phyloP scores from a whole-genome alignment of 495 filamentous ascomycete genomes.

The Tuber microsphaerosporum region DNA sequence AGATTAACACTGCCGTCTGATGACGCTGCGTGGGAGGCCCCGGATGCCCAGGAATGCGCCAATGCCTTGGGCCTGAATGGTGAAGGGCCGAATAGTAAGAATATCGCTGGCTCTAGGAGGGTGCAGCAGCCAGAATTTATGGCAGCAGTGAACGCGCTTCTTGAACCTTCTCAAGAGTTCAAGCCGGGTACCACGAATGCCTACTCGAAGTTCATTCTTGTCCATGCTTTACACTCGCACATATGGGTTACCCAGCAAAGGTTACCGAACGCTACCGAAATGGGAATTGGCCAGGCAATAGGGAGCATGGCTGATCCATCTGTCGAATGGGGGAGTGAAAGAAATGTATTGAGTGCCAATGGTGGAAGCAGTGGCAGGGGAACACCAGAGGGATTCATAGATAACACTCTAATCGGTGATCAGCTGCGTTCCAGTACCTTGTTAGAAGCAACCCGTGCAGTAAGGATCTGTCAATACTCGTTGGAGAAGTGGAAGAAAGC shows the following conservation, averaged over 20 bases:
- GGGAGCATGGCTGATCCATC: constrained; percentile 24
- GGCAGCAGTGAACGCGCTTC: constrained; percentile 50
- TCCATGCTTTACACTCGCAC: constrained; percentile 56
- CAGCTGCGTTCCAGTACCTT: constrained; percentile 25
- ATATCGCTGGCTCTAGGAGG: constrained; percentile 54
- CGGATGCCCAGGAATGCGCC: constrained; percentile 51
- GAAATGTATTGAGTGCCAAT: constrained; percentile 39
- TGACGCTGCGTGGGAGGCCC: constrained; percentile 61
- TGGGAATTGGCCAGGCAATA: constrained; percentile 19
- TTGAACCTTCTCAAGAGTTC: constrained; percentile 50
- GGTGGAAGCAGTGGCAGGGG: constrained; percentile 46
- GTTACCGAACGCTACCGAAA: constrained; percentile 30
- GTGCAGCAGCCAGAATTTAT: constrained; percentile 55
- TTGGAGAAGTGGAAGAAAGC: constrained; percentile 59
- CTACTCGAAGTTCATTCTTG: constrained; percentile 62
- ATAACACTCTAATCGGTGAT: constrained; percentile 11
- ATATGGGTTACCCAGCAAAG: constrained; percentile 45
- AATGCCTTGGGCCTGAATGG: constrained; percentile 55
- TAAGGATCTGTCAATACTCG: constrained; percentile 44
- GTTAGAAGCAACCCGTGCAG: constrained; percentile 34
- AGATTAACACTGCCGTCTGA: constrained; percentile 57
- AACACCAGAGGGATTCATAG: constrained; percentile 48
- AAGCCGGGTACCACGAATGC: constrained; percentile 55
- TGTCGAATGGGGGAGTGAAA: constrained; percentile 41
- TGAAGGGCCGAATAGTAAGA: constrained; percentile 41